Conservation (phyloP, 495 filamentous ascomycete genomes). For the Daldinia childiae region DNA sequence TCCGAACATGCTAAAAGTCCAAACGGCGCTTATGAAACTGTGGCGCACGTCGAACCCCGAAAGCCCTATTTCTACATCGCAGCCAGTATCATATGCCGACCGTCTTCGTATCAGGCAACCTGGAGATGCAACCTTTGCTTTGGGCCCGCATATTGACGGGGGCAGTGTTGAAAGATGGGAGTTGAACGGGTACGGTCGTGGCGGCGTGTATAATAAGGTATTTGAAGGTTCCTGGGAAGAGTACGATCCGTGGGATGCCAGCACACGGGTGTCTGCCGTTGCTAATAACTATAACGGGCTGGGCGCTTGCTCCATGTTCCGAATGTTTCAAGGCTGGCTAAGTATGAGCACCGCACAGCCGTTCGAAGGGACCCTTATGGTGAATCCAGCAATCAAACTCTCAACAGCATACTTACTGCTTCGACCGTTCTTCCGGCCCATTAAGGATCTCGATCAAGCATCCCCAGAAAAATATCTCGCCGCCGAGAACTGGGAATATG, state of each 20-base stretch:
- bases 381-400: conserved; percentile 80
- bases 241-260: conserved; percentile 83
- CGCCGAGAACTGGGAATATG: conserved; percentile 59
- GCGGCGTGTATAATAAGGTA: conserved; percentile 75
- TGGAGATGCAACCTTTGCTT: conserved; percentile 80
- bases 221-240: conserved; percentile 81
- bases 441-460: conserved; percentile 28
- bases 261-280: conserved; percentile 70
- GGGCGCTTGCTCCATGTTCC: conserved; percentile 83
- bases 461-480: conserved; percentile 46
- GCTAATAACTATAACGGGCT: conserved; percentile 84
- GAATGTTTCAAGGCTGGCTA: conserved; percentile 91
- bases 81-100: conserved; percentile 81
- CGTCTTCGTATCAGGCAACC: conserved; percentile 80
- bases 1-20: conserved; percentile 72
- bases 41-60: conserved; percentile 69
- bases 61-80: conserved; percentile 65
- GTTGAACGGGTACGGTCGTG: conserved; percentile 73
- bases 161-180: conserved; percentile 92
- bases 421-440: conserved; percentile 81
- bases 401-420: conserved; percentile 83
- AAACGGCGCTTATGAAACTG: conserved; percentile 79
- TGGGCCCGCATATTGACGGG: conserved; percentile 87
- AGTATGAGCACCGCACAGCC: conserved; percentile 77
- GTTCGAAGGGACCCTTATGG: conserved; percentile 79